Percentiles rank a stretch among this genome's conserved stretches.
Evolutionary conservation across 1,284 basidiomycete genomes (phyloP).

Genomic region (Veloporphyrellus conicus): DNA sequence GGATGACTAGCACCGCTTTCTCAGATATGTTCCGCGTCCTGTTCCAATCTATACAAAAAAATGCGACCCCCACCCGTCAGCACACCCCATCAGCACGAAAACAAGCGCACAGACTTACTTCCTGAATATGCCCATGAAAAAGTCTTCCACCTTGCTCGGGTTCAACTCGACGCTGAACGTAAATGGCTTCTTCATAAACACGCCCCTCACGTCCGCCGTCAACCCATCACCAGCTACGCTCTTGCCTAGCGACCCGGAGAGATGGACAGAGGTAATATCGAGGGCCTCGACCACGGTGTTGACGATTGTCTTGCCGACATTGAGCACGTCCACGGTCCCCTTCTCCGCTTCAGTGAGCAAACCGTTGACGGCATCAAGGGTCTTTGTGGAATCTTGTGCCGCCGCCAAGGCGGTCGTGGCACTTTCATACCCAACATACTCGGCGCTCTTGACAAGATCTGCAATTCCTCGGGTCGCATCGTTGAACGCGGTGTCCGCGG

Average conservation of each 20-base stretch:
- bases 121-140: slow-evolving; percentile 3
- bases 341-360: not conserved
- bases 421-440: slow-evolving; percentile 2
- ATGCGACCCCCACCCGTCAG: not conserved
- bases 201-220: slow-evolving; percentile 1
- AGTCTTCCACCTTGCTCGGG: slow-evolving; percentile 4
- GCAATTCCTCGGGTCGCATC: not conserved
- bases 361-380: not conserved
- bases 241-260: slow-evolving; percentile 9
- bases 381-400: not conserved
- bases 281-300: not conserved
- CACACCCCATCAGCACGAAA: not conserved
- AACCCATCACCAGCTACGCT: slow-evolving; percentile 1
- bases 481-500: not conserved
- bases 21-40: not conserved
- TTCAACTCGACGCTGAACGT: slow-evolving; percentile 1
- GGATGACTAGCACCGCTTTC: not conserved
- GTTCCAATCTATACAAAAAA: not conserved
- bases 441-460: not conserved
- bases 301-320: not conserved
- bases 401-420: slow-evolving; percentile 4
- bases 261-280: slow-evolving; percentile 6
- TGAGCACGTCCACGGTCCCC: not conserved
- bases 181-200: slow-evolving; percentile 4
- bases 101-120: slow-evolving; percentile 1